phyloP scores from a whole-genome alignment of 192 early-diverging fungal genomes.

The Entomortierella chlamydospora region DNA sequence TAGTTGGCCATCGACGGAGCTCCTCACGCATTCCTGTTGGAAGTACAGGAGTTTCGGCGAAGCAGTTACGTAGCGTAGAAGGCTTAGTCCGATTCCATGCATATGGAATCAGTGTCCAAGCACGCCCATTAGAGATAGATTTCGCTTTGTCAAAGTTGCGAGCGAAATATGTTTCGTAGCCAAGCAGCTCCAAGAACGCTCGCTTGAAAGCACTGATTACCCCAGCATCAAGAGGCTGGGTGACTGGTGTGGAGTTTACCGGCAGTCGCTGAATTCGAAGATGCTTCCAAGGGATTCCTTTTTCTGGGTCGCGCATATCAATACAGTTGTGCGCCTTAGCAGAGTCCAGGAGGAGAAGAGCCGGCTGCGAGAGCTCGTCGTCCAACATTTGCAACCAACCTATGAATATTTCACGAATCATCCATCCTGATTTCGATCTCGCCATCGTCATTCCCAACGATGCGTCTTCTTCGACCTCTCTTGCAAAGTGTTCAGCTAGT shows the following conservation, averaged over 20 bases:
- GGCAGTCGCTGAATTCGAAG: constrained; percentile 16
- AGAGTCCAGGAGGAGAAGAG: constrained; percentile 20
- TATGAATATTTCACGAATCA: constrained; percentile 6
- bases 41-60: constrained; percentile 19
- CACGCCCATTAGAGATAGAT: constrained; percentile 8
- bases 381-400: constrained; percentile 8
- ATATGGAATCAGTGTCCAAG: constrained; percentile 15
- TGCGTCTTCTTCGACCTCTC: constrained; percentile 4
- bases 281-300: constrained; percentile 10
- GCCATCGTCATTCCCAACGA: not conserved
- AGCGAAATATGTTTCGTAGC: not conserved
- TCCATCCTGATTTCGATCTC: constrained; percentile 16
- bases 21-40: constrained; percentile 16
- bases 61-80: constrained; percentile 7
- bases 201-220: constrained; percentile 33
- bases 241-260: constrained; percentile 9
- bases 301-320: not conserved
- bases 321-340: constrained; percentile 5
- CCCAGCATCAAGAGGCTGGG: constrained; percentile 20
- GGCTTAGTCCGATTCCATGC: constrained; percentile 11
- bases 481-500: constrained; percentile 9
- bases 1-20: not conserved
- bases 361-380: constrained; percentile 7
- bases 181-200: constrained; percentile 19
- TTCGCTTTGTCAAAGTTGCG: constrained; percentile 17